These are phyloP conservation scores for Pythium scleroteichum DNA, from an alignment of 352 stramenopile species.

Conservation along the genomic window DNA sequence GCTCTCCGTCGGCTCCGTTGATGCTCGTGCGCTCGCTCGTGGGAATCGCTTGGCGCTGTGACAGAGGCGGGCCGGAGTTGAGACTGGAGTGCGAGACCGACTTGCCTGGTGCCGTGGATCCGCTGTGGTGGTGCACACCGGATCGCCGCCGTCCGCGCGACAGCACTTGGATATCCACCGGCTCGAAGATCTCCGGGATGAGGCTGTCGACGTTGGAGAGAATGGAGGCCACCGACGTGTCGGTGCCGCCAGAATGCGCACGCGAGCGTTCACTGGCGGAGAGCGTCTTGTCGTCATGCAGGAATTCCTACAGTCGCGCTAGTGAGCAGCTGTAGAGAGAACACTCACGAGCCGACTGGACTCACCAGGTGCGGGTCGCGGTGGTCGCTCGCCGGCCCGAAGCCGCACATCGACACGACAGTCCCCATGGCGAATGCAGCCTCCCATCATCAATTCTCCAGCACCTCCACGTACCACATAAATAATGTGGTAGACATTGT, in stretches of 20 bases:
- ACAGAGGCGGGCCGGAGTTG: conserved; percentile 1
- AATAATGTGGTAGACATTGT: conserved; percentile 1
- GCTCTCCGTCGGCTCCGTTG: conserved; percentile 9
- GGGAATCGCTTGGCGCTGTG: conserved; percentile 7
- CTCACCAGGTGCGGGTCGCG: conserved; percentile 29
- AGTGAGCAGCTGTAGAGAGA: no score
- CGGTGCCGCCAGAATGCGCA: conserved; percentile 26
- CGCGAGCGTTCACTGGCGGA: conserved; percentile 26
- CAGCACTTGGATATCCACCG: conserved; percentile 39
- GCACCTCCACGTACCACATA: not conserved
- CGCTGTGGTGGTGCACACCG: conserved; percentile 25
- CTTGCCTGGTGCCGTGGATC: conserved; percentile 23
- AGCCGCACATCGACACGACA: conserved; percentile 42
- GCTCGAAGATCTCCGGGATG: conserved; percentile 35
- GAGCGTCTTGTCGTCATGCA: conserved; percentile 26
- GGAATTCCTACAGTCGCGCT: conserved; percentile 19
- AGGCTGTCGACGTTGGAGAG: conserved; percentile 29
- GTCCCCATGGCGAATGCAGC: conserved; percentile 30
- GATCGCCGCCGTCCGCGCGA: conserved; percentile 25
- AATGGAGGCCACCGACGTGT: conserved; percentile 36
- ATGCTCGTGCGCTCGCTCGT: conserved; percentile 6
- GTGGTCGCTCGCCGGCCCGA: conserved; percentile 25
- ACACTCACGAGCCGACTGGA: not conserved
- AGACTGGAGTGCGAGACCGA: conserved; percentile 11
- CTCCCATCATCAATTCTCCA: not conserved